Conservation (phyloP, 352 stramenopile species). For the Halophytophthora polymorphica region DNA sequence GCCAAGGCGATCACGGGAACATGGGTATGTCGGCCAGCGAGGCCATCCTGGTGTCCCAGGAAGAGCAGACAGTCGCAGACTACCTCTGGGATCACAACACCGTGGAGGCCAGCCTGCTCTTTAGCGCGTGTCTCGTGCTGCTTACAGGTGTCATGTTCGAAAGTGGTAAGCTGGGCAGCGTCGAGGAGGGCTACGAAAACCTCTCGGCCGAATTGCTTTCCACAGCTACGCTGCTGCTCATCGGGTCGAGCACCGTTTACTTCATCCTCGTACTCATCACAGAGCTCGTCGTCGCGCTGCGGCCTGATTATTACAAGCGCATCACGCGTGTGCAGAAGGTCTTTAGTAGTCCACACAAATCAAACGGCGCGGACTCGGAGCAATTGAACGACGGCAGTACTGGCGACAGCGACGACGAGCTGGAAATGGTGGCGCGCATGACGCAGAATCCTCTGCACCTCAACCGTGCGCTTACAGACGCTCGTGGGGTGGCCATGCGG, state of each 20-base stretch:
- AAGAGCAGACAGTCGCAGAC: conserved; percentile 43
- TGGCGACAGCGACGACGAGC: conserved; percentile 45
- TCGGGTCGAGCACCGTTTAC: conserved; percentile 54
- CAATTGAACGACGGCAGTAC: conserved; percentile 17
- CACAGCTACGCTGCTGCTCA: conserved; percentile 47
- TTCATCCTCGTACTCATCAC: conserved; percentile 62
- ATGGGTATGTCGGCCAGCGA: conserved; percentile 14
- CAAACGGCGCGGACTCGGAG: conserved; percentile 11
- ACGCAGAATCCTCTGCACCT: conserved; percentile 61
- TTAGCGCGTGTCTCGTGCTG: conserved; percentile 65
- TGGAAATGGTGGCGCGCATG: conserved; percentile 69
- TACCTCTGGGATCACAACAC: conserved; percentile 83
- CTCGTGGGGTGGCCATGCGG: conserved; percentile 28
- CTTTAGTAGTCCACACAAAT: conserved; percentile 34
- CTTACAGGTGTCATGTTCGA: conserved; percentile 68
- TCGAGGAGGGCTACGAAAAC: conserved; percentile 37
- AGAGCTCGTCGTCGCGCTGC: conserved; percentile 58
- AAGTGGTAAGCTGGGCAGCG: conserved; percentile 47
- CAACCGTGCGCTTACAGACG: conserved; percentile 37
- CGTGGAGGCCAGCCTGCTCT: conserved; percentile 66
- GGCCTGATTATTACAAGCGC: conserved; percentile 55
- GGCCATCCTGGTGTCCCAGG: conserved; percentile 25
- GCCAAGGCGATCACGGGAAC: conserved; percentile 23
- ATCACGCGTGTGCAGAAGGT: conserved; percentile 66
- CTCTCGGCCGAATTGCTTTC: conserved; percentile 50